Base-by-base conservation (phyloP, 257 asterid genomes). In the Solanum tarijense region DNA sequence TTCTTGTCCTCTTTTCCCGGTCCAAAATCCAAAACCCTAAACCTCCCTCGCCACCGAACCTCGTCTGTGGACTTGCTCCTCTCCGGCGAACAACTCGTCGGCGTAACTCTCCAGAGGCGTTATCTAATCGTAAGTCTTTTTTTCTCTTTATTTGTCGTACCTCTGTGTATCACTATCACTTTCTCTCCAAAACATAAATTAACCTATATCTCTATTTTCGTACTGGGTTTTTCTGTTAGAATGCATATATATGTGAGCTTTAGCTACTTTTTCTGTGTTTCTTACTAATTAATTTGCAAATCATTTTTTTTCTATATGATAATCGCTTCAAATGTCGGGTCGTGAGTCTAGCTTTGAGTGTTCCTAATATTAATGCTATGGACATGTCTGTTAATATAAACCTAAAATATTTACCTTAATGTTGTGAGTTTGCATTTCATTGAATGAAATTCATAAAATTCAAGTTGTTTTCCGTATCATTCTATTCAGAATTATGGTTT, bases 1-100 rank as follows among this genome's bases (percentile, higher is more conserved):
- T 27, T 8, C 10, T 13, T 35, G 12, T n/a, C 35, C 38, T 79
- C 39, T 31, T 31, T 43, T 43, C 7, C 66, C 85, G 2, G 27
- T 43, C 86, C 69, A 82, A 27, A 27, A 79, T 46, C 66, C 38
- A 79, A 82, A 82, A 82, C 86, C 86, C 86, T 82, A 82, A 82
- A 82, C 86, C 85, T 48, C 85, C 6, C 39, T 81, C 43, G 21
- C 58, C 83, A n/a, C 41, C 6, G 6, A 14, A 46, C 84, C 84
- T 43, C 65, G 16, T 43, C 35, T 76, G 12, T 29, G 32, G 31
- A 43, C 84, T 46, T 81, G 41, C 41, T 46, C 10, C 85, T 29
- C 65, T 43, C 84, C 65, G 84, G 84, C 84, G 38, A 79, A 27
- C 3, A 74, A 35, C 83, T 74, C n/a, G 32, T 11, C 52, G 82